phyloP scores from a whole-genome alignment of 257 asterid genomes.

The Voacanga thouarsii region DNA sequence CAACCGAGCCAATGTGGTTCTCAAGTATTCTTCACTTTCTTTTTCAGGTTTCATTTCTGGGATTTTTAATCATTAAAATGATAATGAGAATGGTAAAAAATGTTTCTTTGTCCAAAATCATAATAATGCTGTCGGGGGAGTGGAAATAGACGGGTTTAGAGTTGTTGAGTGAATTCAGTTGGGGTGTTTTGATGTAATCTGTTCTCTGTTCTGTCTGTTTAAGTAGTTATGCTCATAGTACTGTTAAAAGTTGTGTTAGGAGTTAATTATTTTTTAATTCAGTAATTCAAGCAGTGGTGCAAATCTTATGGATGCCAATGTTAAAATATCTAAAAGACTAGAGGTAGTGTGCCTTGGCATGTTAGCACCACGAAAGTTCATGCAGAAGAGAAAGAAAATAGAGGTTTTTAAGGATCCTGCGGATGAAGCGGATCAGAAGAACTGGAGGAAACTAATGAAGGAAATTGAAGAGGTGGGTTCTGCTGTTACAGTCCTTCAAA shows the following conservation, averaged over 20 bases:
- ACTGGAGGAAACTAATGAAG: constrained; percentile 82
- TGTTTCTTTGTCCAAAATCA: neutral
- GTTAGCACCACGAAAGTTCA: constrained; percentile 89
- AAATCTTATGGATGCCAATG: constrained; percentile 37
- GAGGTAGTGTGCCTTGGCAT: constrained; percentile 80
- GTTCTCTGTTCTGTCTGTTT: constrained; percentile 10
- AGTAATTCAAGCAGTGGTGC: constrained; percentile 52
- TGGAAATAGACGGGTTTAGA: neutral
- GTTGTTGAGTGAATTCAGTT: neutral
- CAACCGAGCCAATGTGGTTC: neutral
- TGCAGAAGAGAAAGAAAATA: constrained; percentile 83
- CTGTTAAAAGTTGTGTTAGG: neutral
- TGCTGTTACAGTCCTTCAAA: constrained; percentile 64
- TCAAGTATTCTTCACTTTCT: neutral
- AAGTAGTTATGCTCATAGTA: neutral
- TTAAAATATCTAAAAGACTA: constrained; percentile 46
- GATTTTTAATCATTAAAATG: neutral
- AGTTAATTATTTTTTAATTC: constrained; percentile 21
- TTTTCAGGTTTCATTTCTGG: neutral
- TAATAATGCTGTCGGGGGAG: neutral
- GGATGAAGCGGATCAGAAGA: constrained; percentile 80
- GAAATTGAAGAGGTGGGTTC: constrained; percentile 87
- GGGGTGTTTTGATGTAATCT: neutral
- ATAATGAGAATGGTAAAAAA: neutral
- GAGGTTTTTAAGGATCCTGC: constrained; percentile 72